phyloP scores from a whole-genome alignment of 2,329 filamentous ascomycete genomes.

The Alternaria viburni region DNA sequence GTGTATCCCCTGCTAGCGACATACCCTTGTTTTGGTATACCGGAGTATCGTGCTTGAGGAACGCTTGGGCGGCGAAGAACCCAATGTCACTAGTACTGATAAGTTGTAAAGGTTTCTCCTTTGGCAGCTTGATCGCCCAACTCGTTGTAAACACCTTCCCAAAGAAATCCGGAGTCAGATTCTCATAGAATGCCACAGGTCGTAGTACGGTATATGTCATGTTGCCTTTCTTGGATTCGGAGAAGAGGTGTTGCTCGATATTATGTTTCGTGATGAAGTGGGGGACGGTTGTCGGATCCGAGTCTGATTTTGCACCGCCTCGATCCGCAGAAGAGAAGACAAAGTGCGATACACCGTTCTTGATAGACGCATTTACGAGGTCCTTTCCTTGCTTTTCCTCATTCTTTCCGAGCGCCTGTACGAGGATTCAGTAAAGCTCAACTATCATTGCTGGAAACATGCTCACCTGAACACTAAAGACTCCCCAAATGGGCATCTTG shows the following conservation, averaged over 20 bases:
- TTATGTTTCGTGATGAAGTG: conserved; percentile 67
- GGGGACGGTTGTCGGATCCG: conserved; percentile 61
- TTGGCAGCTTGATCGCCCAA: conserved; percentile 41
- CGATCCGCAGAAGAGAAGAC: conserved; percentile 49
- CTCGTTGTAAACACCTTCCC: conserved; percentile 55
- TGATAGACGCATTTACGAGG: conserved; percentile 43
- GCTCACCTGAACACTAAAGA: conserved; percentile 40
- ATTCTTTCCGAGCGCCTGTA: conserved; percentile 27
- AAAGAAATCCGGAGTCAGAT: conserved; percentile 54
- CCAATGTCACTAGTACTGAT: conserved; percentile 55
- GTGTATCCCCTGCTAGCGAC: conserved; percentile 58
- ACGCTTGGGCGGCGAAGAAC: conserved; percentile 54
- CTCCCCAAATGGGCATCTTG: conserved; percentile 36
- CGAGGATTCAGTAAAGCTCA: neutral
- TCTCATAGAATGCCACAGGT: conserved; percentile 67
- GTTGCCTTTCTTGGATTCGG: conserved; percentile 40
- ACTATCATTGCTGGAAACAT: neutral
- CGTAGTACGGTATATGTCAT: conserved; percentile 67
- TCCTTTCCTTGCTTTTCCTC: conserved; percentile 49
- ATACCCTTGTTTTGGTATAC: conserved; percentile 44
- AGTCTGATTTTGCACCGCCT: conserved; percentile 51
- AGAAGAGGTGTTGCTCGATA: conserved; percentile 65
- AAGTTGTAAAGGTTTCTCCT: conserved; percentile 43
- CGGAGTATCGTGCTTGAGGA: conserved; percentile 50
- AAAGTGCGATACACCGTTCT: conserved; percentile 43